Evolutionary conservation across 768 basidiomycete genomes (phyloP).

Genomic region (Lactifluus pinguis): DNA sequence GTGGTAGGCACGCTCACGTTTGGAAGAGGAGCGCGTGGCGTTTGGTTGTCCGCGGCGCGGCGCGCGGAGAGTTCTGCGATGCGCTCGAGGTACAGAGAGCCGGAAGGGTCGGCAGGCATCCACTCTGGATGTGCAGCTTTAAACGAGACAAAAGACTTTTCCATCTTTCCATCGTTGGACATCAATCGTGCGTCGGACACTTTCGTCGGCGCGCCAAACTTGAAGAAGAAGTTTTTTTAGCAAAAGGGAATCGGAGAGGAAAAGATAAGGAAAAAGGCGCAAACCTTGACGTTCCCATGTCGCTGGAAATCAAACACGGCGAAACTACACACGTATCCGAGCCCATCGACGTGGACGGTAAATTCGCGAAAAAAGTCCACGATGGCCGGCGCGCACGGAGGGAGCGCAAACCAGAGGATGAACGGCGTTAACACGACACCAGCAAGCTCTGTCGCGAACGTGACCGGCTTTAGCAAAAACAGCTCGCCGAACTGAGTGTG

Average conservation of each 20-base stretch:
- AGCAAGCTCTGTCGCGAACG: slow-evolving; percentile 80
- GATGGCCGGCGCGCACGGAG: slow-evolving; percentile 79
- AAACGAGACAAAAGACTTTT: slow-evolving; percentile 94
- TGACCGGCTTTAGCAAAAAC: slow-evolving; percentile 85
- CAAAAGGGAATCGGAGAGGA: too few relatives aligned
- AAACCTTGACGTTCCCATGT: slow-evolving; percentile 83
- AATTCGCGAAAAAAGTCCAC: slow-evolving; percentile 99
- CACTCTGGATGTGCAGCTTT: slow-evolving; percentile 95
- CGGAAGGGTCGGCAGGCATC: slow-evolving; percentile 84
- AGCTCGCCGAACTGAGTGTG: slow-evolving; percentile 87
- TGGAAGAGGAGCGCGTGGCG: neutral
- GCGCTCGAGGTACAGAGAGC: slow-evolving; percentile 82
- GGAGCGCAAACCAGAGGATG: slow-evolving; percentile 88
- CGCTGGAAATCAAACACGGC: slow-evolving; percentile 97
- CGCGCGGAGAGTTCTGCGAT: slow-evolving; percentile 40
- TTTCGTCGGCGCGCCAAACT: slow-evolving; percentile 81
- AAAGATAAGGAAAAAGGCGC: slow-evolving; percentile 10
- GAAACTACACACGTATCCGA: slow-evolving; percentile 96
- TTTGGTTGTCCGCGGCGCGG: slow-evolving; percentile 6
- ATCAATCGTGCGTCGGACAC: slow-evolving; percentile 65
- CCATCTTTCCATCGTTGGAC: slow-evolving; percentile 96
- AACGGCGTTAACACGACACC: slow-evolving; percentile 93
- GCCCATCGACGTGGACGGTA: slow-evolving; percentile 90
- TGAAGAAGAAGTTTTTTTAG: neutral
- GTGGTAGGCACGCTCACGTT: neutral